Evolutionary conservation across 768 basidiomycete species (phyloP).

Genomic region (Infundibulicybe gibba): DNA sequence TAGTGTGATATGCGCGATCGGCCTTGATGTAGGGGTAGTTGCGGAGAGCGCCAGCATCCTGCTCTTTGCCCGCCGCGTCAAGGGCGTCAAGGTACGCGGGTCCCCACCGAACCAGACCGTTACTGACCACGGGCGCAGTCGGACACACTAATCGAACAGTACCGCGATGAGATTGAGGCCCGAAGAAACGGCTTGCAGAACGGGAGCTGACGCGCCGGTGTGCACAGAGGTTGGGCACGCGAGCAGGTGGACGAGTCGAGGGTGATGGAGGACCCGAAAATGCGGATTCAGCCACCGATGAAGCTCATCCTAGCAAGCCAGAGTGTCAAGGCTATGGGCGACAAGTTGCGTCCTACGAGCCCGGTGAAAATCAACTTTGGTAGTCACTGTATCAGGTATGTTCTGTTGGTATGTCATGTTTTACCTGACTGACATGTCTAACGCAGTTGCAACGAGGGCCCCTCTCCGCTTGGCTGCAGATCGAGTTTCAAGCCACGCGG

Average conservation of each 20-base stretch:
- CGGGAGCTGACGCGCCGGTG: slow-evolving; percentile 56
- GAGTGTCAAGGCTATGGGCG: slow-evolving; percentile 64
- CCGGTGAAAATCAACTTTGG: slow-evolving; percentile 90
- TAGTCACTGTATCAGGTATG: slow-evolving; percentile 77
- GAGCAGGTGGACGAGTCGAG: slow-evolving; percentile 83
- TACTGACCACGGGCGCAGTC: slow-evolving; percentile 31
- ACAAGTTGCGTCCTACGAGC: slow-evolving; percentile 74
- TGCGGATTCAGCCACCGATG: slow-evolving; percentile 76
- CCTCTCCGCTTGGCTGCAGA: slow-evolving; percentile 68
- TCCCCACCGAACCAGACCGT: background rate
- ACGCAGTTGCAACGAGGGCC: slow-evolving; percentile 83
- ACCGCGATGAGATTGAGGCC: slow-evolving; percentile 90
- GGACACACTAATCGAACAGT: slow-evolving; percentile 89
- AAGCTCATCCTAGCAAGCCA: slow-evolving; percentile 85
- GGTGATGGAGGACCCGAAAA: slow-evolving; percentile 80
- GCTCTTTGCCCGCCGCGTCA: slow-evolving; percentile 87
- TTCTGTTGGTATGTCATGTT: background rate
- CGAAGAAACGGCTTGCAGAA: slow-evolving; percentile 70
- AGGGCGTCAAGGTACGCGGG: slow-evolving; percentile 75
- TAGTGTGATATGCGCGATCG: slow-evolving; percentile 94
- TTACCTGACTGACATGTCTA: background rate
- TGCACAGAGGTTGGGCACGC: slow-evolving; percentile 43
- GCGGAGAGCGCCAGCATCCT: slow-evolving; percentile 87
- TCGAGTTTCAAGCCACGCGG: slow-evolving; percentile 79
- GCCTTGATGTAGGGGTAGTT: slow-evolving; percentile 76